phyloP scores from a whole-genome alignment of 139 green algal genomes.

The Chlorella sp. region DNA sequence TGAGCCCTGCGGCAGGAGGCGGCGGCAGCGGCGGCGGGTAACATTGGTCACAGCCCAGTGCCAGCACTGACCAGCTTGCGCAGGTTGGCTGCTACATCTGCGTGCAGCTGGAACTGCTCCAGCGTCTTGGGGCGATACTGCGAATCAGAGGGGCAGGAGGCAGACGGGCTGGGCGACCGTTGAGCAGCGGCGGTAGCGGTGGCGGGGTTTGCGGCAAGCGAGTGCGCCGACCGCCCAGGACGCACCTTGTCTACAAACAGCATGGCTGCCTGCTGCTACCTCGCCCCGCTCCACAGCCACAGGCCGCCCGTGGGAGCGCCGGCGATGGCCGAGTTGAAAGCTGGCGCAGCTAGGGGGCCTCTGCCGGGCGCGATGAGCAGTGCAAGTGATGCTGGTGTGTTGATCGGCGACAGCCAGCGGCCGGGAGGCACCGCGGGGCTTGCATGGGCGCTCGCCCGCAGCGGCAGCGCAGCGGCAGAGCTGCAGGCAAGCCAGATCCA shows the following conservation, averaged over 20 bases:
- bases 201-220: background rate
- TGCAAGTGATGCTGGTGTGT: no score
- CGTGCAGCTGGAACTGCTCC: slow-evolving; percentile 85
- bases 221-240: background rate
- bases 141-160: background rate
- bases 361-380: no score
- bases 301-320: background rate
- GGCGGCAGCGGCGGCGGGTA: no score
- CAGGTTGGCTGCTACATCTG: slow-evolving; percentile 81
- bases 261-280: slow-evolving; percentile 50
- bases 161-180: background rate
- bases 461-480: no score
- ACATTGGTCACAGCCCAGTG: no score
- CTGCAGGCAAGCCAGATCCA: no score
- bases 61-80: slow-evolving; percentile 82
- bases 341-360: no score
- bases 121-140: slow-evolving; percentile 90
- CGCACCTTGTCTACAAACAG: slow-evolving; percentile 85
- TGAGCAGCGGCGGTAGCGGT: background rate
- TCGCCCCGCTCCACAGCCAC: background rate
- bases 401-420: no score
- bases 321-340: no score
- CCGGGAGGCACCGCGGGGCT: no score
- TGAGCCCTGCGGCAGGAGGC: no score
- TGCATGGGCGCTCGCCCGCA: no score